phyloP scores from a whole-genome alignment of 495 filamentous ascomycete species.

The Neurospora pannonica region DNA sequence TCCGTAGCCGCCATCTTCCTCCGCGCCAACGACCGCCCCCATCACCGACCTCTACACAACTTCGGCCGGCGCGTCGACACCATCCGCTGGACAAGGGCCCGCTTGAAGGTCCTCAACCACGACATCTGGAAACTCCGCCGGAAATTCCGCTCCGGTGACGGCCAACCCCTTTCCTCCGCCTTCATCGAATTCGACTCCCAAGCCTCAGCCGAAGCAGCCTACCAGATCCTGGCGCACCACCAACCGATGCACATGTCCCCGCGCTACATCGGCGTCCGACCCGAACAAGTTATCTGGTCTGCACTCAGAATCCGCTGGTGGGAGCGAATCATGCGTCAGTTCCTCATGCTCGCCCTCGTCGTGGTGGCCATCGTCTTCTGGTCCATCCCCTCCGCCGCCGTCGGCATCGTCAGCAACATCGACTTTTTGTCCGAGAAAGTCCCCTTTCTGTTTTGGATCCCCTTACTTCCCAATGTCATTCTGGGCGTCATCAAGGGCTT shows the following conservation, averaged over 20 bases:
- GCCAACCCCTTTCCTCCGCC: slow-evolving; percentile 47
- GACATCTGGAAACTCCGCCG: slow-evolving; percentile 54
- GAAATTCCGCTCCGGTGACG: slow-evolving; percentile 37
- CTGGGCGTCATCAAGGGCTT: slow-evolving; percentile 69
- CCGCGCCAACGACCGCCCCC: slow-evolving; percentile 48
- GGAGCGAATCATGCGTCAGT: slow-evolving; percentile 61
- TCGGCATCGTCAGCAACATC: slow-evolving; percentile 74
- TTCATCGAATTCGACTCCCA: slow-evolving; percentile 80
- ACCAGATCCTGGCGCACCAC: slow-evolving; percentile 70
- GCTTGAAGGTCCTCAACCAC: slow-evolving; percentile 64
- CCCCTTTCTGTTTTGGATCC: slow-evolving; percentile 59
- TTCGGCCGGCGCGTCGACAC: slow-evolving; percentile 61
- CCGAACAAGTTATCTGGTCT: slow-evolving; percentile 74
- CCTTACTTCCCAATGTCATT: slow-evolving; percentile 53
- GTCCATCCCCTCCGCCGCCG: slow-evolving; percentile 75
- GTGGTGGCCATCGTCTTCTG: slow-evolving; percentile 73
- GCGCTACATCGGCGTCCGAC: slow-evolving; percentile 69
- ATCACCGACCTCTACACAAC: slow-evolving; percentile 38
- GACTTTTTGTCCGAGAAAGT: slow-evolving; percentile 50
- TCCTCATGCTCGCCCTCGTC: slow-evolving; percentile 55
- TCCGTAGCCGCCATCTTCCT: slow-evolving; percentile 72
- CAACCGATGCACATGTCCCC: slow-evolving; percentile 75
- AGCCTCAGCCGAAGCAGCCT: slow-evolving; percentile 71
- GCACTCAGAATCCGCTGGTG: slow-evolving; percentile 76
- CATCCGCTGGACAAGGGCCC: slow-evolving; percentile 71